Base-by-base conservation (phyloP, 2,329 filamentous ascomycete species). In the Camptophora hylomeconis region DNA sequence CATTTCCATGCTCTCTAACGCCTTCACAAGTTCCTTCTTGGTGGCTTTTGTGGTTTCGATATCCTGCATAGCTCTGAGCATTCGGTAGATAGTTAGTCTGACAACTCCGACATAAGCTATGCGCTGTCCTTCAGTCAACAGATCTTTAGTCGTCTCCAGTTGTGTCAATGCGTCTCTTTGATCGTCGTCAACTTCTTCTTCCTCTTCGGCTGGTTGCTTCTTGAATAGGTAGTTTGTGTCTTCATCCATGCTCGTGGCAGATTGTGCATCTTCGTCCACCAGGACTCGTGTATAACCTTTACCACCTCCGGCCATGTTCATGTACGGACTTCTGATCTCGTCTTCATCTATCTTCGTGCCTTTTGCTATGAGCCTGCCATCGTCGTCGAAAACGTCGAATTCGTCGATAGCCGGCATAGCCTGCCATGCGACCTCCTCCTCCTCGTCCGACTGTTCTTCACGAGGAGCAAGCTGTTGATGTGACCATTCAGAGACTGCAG, bases 191-290 rank as follows among this genome's bases (percentile, higher is more conserved):
- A 75, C 70, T 20, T 62, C 45, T 4, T 69, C 60, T 7, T 69
- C 67, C 2, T 75, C 76, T 67, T 69, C 27, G 24, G 24, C 13
- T 20, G 25, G 77, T 24, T 61, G 66, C 35, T 83, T 75, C 41
- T 82, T 87, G 63, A 98, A 98, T 3, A 98, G 67, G 51, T 98
- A 98, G 32, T 84, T 75, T 0, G 89, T 98, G 47, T 95, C 87
- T 33, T 98, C 89, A 50, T 98, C 89, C 74, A 98, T 74, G 57
- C 87, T 95, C 3, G 84, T 98, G 26, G 80, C 80, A 16, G 86
- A 94, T 51, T 92, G 74, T 9, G 77, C 86, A 54, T 98, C 89
- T 40, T 98, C 89, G 45, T 98, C 89, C 45, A 93, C 69, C 38
- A 92, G 72, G n/a, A 98, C 83, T 26, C 84, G 71, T 1, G 89